Evolutionary conservation across 257 asterid species (phyloP).

Genomic region (Knoxia roxburghii): DNA sequence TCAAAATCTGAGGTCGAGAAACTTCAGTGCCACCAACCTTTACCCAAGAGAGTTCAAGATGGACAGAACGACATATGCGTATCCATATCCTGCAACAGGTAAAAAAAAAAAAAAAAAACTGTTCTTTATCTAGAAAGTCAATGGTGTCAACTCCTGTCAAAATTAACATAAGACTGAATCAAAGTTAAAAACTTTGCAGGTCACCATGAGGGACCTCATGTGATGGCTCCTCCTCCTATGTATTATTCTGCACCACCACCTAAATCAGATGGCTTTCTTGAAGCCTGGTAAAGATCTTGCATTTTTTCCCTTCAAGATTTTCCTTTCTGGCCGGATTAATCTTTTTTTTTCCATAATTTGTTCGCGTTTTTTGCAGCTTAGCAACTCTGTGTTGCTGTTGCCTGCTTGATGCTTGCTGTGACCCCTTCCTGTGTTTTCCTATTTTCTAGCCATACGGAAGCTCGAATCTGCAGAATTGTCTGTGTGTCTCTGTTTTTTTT

Average conservation of each 20-base stretch:
- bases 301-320: too few species aligned
- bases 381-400: conserved; percentile 64
- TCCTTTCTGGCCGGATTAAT: not conserved
- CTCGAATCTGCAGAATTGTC: too few species aligned
- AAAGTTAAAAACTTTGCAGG: not conserved
- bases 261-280: conserved; percentile 5
- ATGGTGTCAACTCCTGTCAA: not conserved
- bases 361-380: conserved; percentile 3
- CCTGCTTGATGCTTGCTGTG: conserved; percentile 56
- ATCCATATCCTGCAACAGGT: conserved; percentile 7
- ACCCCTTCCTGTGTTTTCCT: conserved; percentile 15
- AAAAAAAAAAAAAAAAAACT: not conserved
- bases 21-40: too few species aligned
- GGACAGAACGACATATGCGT: conserved; percentile 1
- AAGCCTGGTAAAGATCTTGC: not conserved
- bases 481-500: too few species aligned
- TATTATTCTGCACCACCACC: conserved; percentile 15
- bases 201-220: conserved; percentile 12
- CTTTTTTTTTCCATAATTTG: not conserved
- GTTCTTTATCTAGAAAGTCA: not conserved
- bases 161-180: not conserved
- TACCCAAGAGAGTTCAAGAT: too few species aligned
- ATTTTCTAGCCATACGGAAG: not conserved
- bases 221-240: conserved; percentile 18
- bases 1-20: too few species aligned